Conservation (phyloP, 345 rosid species). For the Boechera divaricarpa region DNA sequence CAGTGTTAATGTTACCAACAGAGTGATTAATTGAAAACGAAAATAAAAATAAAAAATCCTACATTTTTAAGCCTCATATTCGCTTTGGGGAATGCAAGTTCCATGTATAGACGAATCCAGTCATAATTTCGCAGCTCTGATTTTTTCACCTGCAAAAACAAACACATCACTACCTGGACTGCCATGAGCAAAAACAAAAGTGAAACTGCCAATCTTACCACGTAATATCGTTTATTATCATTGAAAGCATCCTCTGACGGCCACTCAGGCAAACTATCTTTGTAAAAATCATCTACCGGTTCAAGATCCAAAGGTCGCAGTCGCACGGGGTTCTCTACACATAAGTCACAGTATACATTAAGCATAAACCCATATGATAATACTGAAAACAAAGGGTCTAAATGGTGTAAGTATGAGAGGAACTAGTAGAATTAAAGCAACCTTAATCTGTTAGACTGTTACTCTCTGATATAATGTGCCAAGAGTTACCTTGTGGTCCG, state of each 20-base stretch:
- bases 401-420: too few relatives aligned
- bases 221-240: background rate
- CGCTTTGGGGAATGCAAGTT: slow-evolving; percentile 11
- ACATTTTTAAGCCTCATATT: background rate
- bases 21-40: too few relatives aligned
- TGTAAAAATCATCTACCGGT: background rate
- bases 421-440: too few relatives aligned
- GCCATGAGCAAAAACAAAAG: background rate
- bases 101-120: slow-evolving; percentile 25
- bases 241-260: slow-evolving; percentile 16
- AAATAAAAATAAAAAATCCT: background rate
- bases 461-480: background rate
- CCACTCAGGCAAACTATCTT: slow-evolving; percentile 8
- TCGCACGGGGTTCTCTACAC: background rate
- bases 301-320: background rate
- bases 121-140: slow-evolving; percentile 14
- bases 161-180: background rate
- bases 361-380: background rate
- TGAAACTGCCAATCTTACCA: background rate
- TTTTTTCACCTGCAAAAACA: background rate
- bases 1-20: background rate
- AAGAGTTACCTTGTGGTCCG: background rate
- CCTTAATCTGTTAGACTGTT: too few relatives aligned
- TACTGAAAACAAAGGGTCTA: too few relatives aligned
- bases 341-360: too few relatives aligned